These are phyloP conservation scores for Cadophora malorum DNA, from an alignment of 2,329 filamentous ascomycete species.

Conservation along the genomic window DNA sequence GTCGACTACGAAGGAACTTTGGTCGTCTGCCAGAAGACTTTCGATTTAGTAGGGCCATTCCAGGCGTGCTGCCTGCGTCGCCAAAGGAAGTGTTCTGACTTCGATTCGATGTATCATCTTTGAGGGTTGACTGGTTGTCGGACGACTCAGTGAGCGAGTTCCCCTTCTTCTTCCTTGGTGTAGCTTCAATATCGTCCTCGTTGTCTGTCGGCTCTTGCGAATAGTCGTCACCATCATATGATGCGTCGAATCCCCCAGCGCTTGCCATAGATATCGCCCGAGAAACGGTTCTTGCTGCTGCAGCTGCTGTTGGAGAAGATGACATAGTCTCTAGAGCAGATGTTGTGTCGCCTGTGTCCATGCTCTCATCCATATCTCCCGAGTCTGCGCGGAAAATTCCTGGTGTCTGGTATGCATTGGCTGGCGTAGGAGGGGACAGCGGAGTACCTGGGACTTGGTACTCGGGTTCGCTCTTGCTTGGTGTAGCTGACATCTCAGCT, in stretches of 20 bases:
- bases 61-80: constrained; percentile 56
- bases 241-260: constrained; percentile 29
- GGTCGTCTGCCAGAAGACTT: constrained; percentile 55
- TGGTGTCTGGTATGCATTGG: constrained; percentile 41
- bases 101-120: constrained; percentile 46
- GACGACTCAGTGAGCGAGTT: constrained; percentile 31
- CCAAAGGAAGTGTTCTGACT: constrained; percentile 41
- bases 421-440: constrained; percentile 38
- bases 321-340: constrained; percentile 60
- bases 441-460: constrained; percentile 16
- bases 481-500: constrained; percentile 17
- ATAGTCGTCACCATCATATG: constrained; percentile 23
- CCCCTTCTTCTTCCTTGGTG: constrained; percentile 35
- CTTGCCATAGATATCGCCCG: constrained; percentile 57
- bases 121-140: constrained; percentile 39
- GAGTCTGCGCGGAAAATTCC: constrained; percentile 23
- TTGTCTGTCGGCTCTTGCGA: constrained; percentile 32
- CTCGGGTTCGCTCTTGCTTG: neutral
- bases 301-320: constrained; percentile 63
- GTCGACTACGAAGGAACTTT: constrained; percentile 61
- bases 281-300: constrained; percentile 59
- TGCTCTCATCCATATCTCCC: constrained; percentile 30
- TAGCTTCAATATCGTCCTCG: constrained; percentile 38
- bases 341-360: constrained; percentile 50
- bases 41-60: constrained; percentile 49